Evolutionary conservation across 768 basidiomycete species (phyloP).

Genomic region (Pulveroboletus frians): DNA sequence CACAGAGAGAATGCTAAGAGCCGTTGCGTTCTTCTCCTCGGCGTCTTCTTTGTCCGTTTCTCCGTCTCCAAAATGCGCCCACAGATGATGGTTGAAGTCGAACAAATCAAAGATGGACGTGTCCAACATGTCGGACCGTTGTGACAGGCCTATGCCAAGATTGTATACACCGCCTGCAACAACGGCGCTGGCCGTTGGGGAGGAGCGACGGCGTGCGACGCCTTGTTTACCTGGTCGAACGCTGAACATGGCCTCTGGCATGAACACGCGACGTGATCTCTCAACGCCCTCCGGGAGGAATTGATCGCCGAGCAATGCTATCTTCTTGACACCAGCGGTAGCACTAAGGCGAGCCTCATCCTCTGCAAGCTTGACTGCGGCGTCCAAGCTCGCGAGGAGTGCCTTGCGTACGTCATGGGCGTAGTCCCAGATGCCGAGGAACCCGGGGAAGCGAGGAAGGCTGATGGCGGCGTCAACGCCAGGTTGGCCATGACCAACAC

Average conservation of each 20-base stretch:
- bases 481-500: constrained; percentile 70
- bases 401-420: constrained; percentile 71
- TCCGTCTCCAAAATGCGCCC: constrained; percentile 60
- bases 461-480: constrained; percentile 47
- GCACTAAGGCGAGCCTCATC: constrained; percentile 75
- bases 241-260: constrained; percentile 97
- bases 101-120: constrained; percentile 80
- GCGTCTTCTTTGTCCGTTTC: constrained; percentile 25
- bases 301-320: constrained; percentile 65
- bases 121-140: constrained; percentile 72
- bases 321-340: constrained; percentile 55
- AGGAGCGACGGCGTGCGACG: constrained; percentile 33
- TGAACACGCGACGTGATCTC: constrained; percentile 77
- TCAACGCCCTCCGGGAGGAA: constrained; percentile 81
- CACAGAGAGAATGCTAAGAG: constrained; percentile 67
- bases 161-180: constrained; percentile 77
- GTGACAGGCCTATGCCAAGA: constrained; percentile 76
- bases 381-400: constrained; percentile 77
- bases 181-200: constrained; percentile 42
- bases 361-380: constrained; percentile 74
- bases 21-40: constrained; percentile 46
- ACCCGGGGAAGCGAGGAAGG: constrained; percentile 79
- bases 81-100: constrained; percentile 78
- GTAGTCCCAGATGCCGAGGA: constrained; percentile 82
- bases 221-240: constrained; percentile 40